Base-by-base conservation (phyloP, 495 filamentous ascomycete species). In the Aspergillus avenaceus region DNA sequence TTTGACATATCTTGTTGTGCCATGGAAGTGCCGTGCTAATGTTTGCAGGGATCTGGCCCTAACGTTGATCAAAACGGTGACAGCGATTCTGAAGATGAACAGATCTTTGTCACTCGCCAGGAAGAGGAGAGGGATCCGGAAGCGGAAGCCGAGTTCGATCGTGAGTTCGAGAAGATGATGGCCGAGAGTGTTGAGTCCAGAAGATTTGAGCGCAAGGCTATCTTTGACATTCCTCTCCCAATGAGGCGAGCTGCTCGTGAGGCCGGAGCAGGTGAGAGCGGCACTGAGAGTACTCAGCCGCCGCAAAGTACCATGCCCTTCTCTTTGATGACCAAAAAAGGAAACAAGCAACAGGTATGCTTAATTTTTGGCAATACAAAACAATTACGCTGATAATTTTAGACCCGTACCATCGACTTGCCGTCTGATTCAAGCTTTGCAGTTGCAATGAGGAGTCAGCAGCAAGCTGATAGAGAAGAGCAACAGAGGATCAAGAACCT, bases 141-240 rank as follows among this genome's bases (percentile, higher is more conserved):
- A 69, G 87, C 83, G 36, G 93, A 97, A 54, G 93, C 92, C 5
- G 95, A 99, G 29, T 99, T 99, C 59, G 95, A 97, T 59, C 89
- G 93, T 58, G 93, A 97, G 71, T 90, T 95, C 66, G 91, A 95
- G 14, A 97, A 97, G 68, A 88, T 99, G 84, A 97, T 97, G 95
- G 79, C 91, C 53, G 93, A 99, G 61, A 96, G 91, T 72, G 70
- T 95, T 64, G 95, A 97, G 29, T 89, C 90, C 7, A 79, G 95
- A 45, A 93, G 92, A 57, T 93, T 95, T 55, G 92, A 99, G 58
- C 88, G 93, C 37, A 97, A 95, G 67, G 83, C 84, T 26, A 72
- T 95, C 36, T 96, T 99, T 61, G 93, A 99, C 61, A 87, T 97
- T 25, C 90, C 95, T 1, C 63, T 99, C 16, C 93, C 93, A 1